A percentile compares a stretch with the other conserved stretches of the same genome.
Evolutionary conservation across 2,329 filamentous ascomycete genomes (phyloP).

Genomic region (Stagonosporopsis cucurbitacearum): DNA sequence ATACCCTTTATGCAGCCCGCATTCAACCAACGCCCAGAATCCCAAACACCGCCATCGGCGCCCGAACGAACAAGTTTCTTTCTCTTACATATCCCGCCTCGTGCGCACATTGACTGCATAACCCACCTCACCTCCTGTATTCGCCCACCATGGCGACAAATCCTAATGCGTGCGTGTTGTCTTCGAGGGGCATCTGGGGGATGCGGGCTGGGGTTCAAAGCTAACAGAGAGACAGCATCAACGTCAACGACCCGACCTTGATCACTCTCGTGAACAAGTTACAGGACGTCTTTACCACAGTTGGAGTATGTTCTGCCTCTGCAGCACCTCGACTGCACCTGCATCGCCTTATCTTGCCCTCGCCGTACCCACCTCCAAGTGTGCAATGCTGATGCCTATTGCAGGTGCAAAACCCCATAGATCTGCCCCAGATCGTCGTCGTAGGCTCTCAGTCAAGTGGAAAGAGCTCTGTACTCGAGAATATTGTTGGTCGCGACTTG

Average conservation of each 20-base stretch:
- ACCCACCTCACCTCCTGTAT: constrained; percentile 4
- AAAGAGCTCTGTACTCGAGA: constrained; percentile 98
- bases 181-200: constrained; percentile 22
- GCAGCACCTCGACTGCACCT: background rate
- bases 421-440: constrained; percentile 96
- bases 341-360: constrained; percentile 5
- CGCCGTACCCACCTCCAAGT: constrained; percentile 15
- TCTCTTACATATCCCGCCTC: constrained; percentile 4
- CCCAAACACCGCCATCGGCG: constrained; percentile 29
- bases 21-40: constrained; percentile 22
- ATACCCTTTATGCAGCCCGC: constrained; percentile 5
- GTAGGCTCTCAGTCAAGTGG: constrained; percentile 98
- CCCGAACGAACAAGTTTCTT: constrained; percentile 19
- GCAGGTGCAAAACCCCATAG: constrained; percentile 97
- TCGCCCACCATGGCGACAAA: constrained; percentile 50
- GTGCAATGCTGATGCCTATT: constrained; percentile 41
- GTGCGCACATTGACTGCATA: constrained; percentile 10
- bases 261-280: constrained; percentile 96
- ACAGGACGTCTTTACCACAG: constrained; percentile 98
- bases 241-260: constrained; percentile 73
- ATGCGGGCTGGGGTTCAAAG: constrained; percentile 26
- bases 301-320: constrained; percentile 68
- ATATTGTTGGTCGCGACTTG: constrained; percentile 99
- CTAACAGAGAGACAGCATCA: constrained; percentile 61
- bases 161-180: constrained; percentile 48